These are phyloP conservation scores for Rhodotorula toruloides DNA, from an alignment of 768 basidiomycete species.

Conservation along the genomic window DNA sequence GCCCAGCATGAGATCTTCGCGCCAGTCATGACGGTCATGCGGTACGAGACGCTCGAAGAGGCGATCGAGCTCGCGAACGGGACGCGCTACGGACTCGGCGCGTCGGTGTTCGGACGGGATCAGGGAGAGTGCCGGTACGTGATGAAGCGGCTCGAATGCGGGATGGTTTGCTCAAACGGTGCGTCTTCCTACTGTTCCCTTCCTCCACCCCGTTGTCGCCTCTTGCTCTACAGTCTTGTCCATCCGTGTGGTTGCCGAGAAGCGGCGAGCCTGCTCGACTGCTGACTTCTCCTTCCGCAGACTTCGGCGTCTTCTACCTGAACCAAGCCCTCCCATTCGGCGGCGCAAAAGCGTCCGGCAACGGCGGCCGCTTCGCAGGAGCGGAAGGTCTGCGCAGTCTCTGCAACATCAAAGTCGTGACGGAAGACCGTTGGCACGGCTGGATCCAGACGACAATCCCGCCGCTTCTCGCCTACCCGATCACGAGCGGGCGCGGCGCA, in stretches of 20 bases:
- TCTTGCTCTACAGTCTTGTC: neutral
- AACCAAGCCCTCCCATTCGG: conserved; percentile 94
- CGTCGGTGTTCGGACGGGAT: conserved; percentile 87
- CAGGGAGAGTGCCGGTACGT: conserved; percentile 71
- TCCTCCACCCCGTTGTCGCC: conserved; percentile 1
- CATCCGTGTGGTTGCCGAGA: neutral
- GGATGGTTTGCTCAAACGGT: conserved; percentile 97
- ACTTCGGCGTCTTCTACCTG: conserved; percentile 44
- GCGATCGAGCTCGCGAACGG: conserved; percentile 82
- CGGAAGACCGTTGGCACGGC: conserved; percentile 78
- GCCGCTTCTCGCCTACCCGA: conserved; percentile 74
- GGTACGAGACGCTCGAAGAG: conserved; percentile 75
- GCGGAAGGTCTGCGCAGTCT: conserved; percentile 85
- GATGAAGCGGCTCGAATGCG: conserved; percentile 76
- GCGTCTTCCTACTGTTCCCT: conserved; percentile 52
- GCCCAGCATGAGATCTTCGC: conserved; percentile 57
- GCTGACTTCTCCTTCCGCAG: no score
- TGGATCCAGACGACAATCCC: conserved; percentile 81
- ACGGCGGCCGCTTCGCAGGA: conserved; percentile 82
- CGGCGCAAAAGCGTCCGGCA: conserved; percentile 82
- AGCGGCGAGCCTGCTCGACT: no score
- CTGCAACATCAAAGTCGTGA: conserved; percentile 81
- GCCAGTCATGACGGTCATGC: conserved; percentile 79
- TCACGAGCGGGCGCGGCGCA: conserved; percentile 53
- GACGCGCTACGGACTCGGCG: conserved; percentile 83